phyloP scores from a whole-genome alignment of 2,329 filamentous ascomycete genomes.

The Lojkania enalia region DNA sequence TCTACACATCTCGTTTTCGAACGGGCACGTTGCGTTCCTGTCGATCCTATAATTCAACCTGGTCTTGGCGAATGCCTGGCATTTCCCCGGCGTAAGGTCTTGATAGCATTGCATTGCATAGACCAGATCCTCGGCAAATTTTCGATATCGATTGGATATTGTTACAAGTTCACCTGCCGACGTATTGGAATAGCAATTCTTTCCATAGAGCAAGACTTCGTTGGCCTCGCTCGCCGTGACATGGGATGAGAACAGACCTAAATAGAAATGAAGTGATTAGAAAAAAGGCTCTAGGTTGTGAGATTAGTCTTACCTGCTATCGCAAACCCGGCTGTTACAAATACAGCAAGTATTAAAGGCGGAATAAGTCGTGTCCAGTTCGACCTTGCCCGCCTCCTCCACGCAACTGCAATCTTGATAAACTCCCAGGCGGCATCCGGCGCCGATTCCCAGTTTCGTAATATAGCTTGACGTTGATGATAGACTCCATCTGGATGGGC shows the following conservation, averaged over 20 bases:
- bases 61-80: conserved; percentile 7
- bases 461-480: conserved; percentile 31
- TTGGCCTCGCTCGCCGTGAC: conserved; percentile 35
- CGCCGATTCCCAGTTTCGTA: conserved; percentile 33
- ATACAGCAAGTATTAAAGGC: conserved; percentile 20
- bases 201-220: conserved; percentile 34
- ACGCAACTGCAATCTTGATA: conserved; percentile 6
- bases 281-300: too few species aligned
- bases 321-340: conserved; percentile 25
- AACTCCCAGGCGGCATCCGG: conserved; percentile 14
- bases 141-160: not conserved
- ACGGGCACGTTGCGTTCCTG: conserved; percentile 16
- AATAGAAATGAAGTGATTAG: too few species aligned
- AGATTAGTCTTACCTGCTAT: conserved; percentile 21
- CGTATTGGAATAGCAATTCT: conserved; percentile 23
- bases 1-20: conserved; percentile 12
- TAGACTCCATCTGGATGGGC: conserved; percentile 29
- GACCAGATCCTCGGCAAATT: conserved; percentile 8
- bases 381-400: conserved; percentile 19
- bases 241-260: conserved; percentile 40
- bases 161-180: not conserved
- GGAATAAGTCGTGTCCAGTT: conserved; percentile 15
- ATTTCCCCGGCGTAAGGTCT: not conserved
- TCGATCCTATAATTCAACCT: conserved; percentile 6
- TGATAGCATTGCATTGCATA: conserved; percentile 18